These are phyloP conservation scores for Starmerella powellii DNA, from an alignment of 805 yeast species.

Conservation along the genomic window DNA sequence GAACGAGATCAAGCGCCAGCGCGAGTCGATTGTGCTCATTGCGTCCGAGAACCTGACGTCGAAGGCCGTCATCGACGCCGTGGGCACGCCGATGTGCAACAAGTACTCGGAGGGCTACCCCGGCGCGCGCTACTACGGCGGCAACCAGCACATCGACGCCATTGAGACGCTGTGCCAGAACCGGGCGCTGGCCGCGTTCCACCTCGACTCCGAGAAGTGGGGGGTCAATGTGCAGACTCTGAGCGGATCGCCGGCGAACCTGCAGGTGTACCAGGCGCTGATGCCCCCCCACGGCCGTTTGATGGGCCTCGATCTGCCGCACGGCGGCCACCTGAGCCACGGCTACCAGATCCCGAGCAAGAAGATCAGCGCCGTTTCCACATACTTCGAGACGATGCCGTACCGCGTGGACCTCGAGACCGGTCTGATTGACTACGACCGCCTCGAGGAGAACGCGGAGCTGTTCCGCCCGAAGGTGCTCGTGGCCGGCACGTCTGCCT, in stretches of 20 bases:
- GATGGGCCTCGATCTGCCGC: constrained; percentile 97
- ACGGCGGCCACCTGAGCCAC: constrained; percentile 97
- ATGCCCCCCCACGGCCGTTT: constrained; percentile 92
- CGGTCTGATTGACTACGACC: constrained; percentile 92
- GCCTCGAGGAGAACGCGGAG: constrained; percentile 78
- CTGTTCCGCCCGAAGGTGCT: constrained; percentile 91
- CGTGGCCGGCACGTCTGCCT: constrained; percentile 97
- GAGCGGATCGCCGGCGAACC: constrained; percentile 95
- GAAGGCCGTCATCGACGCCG: constrained; percentile 86
- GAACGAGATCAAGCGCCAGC: constrained; percentile 83
- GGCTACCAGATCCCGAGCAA: constrained; percentile 93
- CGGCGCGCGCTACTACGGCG: constrained; percentile 98
- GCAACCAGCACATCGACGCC: constrained; percentile 92
- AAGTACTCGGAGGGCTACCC: constrained; percentile 99
- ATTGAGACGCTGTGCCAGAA: constrained; percentile 86
- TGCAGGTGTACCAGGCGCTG: constrained; percentile 90
- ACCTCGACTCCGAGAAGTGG: constrained; percentile 72
- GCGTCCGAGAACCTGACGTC: constrained; percentile 97
- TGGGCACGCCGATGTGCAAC: constrained; percentile 96
- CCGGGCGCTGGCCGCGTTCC: constrained; percentile 86
- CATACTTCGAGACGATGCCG: constrained; percentile 97
- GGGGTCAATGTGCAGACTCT: constrained; percentile 96
- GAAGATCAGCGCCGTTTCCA: constrained; percentile 90
- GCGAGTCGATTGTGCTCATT: constrained; percentile 82
- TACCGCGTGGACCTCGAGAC: constrained; percentile 86